Conservation (phyloP, 164 flowering plant genomes). For the Magnolia changhungtana region DNA sequence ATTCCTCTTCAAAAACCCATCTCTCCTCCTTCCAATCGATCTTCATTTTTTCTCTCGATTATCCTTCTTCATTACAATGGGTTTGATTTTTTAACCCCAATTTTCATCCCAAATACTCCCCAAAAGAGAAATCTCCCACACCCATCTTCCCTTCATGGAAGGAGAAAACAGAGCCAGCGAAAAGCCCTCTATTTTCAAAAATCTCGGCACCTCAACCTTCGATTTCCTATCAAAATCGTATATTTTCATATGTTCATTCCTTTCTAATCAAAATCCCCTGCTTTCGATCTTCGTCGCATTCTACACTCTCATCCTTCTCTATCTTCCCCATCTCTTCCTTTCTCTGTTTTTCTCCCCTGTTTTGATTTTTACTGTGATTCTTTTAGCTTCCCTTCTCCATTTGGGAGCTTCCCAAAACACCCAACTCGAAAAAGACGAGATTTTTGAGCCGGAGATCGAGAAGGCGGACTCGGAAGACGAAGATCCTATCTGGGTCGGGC, state of each 20-base stretch:
- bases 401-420: constrained; percentile 43
- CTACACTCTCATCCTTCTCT: constrained; percentile 56
- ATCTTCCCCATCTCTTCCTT: constrained; percentile 42
- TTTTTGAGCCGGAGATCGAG: not conserved
- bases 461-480: not conserved
- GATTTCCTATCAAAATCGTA: not conserved
- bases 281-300: constrained; percentile 52
- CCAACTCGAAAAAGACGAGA: constrained; percentile 2
- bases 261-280: constrained; percentile 40
- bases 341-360: constrained; percentile 48
- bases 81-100: not conserved
- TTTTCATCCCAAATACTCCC: not conserved
- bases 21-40: not conserved
- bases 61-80: not conserved
- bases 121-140: not conserved
- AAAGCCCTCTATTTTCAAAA: not conserved
- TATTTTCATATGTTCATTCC: constrained; percentile 9
- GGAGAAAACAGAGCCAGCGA: not conserved
- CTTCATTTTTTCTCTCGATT: not conserved
- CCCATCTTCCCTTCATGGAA: not conserved
- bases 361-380: constrained; percentile 36
- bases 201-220: not conserved
- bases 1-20: not conserved
- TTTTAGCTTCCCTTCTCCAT: constrained; percentile 48
- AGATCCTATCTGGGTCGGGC: not conserved